Evolutionary conservation across 805 yeast species (phyloP), one percentile per base, ranked within the genome.

Genomic region (Schwanniomyces vanrijiae): DNA sequence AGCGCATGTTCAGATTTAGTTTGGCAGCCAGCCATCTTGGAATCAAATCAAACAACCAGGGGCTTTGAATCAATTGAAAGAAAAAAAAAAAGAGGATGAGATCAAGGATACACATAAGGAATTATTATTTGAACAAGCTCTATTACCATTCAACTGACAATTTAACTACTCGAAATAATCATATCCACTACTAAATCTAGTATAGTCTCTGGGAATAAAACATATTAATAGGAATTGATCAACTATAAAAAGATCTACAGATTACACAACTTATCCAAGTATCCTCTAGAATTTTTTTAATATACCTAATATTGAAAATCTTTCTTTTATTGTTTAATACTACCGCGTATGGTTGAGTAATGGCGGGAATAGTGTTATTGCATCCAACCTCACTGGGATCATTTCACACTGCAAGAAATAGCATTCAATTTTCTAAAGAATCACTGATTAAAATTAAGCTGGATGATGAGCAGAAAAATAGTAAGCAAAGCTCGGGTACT

Each of bases 301-400:
- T n/a, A n/a, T n/a, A n/a, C n/a, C n/a, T n/a, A n/a, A n/a, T n/a
- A n/a, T n/a, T n/a, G n/a, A n/a, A n/a, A n/a, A n/a, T n/a, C n/a
- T n/a, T n/a, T n/a, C n/a, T n/a, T 9, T 14, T 14, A 24, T 13
- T 13, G 37, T 5, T 21, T 18, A 3, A 28, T 7, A 16, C 28
- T 31, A 29, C 13, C 11, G 20, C 34, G 18, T 9, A 26, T 31
- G 20, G 34, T 22, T 40, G 35, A 43, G 41, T 14, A 14, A 31
- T 14, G 20, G 8, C 35, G 7, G 19, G 19, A 31, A 31, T 18
- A 37, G 34, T 18, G 40, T 26, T 42, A 19, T 38, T 43, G 6
- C 46, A 41, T 22, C 43, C 40, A 14, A 37, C 49, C 34, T 53
- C 56, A 11, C 54, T 49, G 46, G 51, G 44, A 11, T 44, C 53